Conservation (phyloP, 2,329 filamentous ascomycete genomes). For the Claviceps africana region DNA sequence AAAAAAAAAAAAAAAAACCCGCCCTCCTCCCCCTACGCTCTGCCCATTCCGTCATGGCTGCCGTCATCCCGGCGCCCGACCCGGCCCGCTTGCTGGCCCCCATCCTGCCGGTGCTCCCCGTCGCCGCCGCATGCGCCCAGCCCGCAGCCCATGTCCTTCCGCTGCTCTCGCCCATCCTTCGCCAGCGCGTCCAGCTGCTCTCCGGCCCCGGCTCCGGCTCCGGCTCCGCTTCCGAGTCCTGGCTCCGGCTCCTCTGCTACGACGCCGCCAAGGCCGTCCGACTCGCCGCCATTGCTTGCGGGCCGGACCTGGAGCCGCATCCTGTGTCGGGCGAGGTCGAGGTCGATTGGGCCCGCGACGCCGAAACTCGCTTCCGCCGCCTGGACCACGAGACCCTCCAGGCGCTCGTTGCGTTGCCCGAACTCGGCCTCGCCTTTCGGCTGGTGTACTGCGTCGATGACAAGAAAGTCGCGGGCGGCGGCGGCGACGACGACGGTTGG, state of each 20-base stretch:
- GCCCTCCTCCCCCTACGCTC: background rate
- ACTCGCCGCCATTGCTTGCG: constrained; percentile 46
- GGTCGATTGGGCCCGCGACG: constrained; percentile 53
- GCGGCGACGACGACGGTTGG: constrained; percentile 50
- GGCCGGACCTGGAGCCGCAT: constrained; percentile 60
- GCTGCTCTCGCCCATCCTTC: constrained; percentile 50
- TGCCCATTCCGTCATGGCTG: constrained; percentile 11
- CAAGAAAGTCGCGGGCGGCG: constrained; percentile 27
- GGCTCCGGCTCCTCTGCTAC: constrained; percentile 62
- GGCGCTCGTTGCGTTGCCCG: constrained; percentile 45
- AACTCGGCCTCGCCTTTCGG: constrained; percentile 48
- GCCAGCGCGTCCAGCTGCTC: constrained; percentile 52
- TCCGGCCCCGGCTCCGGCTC: constrained; percentile 23
- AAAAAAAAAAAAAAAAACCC: background rate
- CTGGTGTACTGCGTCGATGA: constrained; percentile 59
- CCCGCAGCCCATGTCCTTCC: constrained; percentile 44
- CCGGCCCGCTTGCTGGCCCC: constrained; percentile 35
- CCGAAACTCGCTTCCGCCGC: constrained; percentile 49
- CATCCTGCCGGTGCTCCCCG: constrained; percentile 45
- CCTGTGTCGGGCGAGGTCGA: constrained; percentile 70
- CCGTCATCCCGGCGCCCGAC: constrained; percentile 28
- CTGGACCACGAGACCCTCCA: constrained; percentile 65
- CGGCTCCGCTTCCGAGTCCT: constrained; percentile 42
- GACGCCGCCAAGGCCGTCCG: constrained; percentile 40
- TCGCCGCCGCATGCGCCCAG: constrained; percentile 42